These are phyloP conservation scores for Rosa rugosa DNA, from an alignment of 306 rosid species.

Conservation along the genomic window DNA sequence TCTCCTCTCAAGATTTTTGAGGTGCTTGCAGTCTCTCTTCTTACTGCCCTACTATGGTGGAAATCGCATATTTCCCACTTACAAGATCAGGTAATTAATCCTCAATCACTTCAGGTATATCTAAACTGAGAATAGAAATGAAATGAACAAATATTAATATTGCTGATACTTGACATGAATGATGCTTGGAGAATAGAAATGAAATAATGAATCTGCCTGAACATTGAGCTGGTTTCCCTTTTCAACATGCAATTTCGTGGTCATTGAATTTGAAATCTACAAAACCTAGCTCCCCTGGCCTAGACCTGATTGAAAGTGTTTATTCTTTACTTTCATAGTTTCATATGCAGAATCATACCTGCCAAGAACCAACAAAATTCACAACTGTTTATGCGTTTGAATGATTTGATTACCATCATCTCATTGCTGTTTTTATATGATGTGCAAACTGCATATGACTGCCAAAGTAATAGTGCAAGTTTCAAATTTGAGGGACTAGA, in stretches of 20 bases:
- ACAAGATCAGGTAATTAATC: conserved; percentile 64
- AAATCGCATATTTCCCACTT: conserved; percentile 47
- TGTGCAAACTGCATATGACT: background rate
- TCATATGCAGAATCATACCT: background rate
- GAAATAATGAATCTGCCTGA: background rate
- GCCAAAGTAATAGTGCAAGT: background rate
- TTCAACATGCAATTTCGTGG: background rate
- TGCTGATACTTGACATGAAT: background rate
- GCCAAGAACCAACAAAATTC: background rate
- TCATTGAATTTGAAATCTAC: background rate
- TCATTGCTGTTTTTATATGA: background rate
- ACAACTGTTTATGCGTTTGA: background rate
- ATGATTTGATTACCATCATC: background rate
- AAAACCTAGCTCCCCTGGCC: background rate
- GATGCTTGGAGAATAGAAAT: background rate
- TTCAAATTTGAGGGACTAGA: background rate
- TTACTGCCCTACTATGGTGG: conserved; percentile 68
- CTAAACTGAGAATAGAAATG: background rate
- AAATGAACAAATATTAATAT: background rate
- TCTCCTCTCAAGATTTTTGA: conserved; percentile 47
- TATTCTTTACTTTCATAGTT: background rate
- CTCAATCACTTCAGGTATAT: background rate
- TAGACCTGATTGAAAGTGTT: background rate
- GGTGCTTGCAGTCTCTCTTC: conserved; percentile 44
- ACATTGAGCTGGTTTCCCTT: background rate